Evolutionary conservation across 331 rosid species (phyloP), one percentile per base, ranked within the genome.

Genomic region (Cydonia oblonga): DNA sequence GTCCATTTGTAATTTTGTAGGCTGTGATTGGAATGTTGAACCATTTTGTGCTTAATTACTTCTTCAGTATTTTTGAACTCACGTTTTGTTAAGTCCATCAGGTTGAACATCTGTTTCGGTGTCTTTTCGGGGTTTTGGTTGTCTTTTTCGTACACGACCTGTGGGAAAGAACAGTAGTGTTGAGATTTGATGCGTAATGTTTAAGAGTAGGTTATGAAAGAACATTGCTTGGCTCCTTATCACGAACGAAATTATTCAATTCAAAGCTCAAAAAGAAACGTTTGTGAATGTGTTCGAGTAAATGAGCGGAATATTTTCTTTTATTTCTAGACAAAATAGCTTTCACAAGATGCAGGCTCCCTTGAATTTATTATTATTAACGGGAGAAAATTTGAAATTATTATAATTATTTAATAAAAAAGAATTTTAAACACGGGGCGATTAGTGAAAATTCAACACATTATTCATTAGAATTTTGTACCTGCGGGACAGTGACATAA

Each of bases 1-100:
- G 78, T 84, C 38, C 49, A 58, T 81, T 75, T 86, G 82, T 88
- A 85, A 75, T 83, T 82, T 81, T 75, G 84, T 82, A 88, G 90
- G 92, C 58, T 85, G 87, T 84, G 90, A 86, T 80, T 81, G 82
- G 78, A 75, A 79, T 85, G 79, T 49, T 75, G 78, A 81, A 59
- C 77, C 76, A 52, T 56, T 61, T 24, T 38, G 16, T 64, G 57
- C 56, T 74, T 79, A 16, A 63, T 56, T 54, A 19, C 7, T 13
- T 77, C 20, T 56, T 29, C 12, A 24, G 63, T 25, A 15, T 70
- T 33, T 71, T 49, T 20, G 9, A 32, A 58, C n/a, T 24, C n/a
- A 9, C 61, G 8, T 33, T 46, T 15, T 22, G 70, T 66, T 1
- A 33, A 76, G 49, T 75, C 71, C 32, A 40, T 40, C 56, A 9